A percentile compares a stretch with the other conserved stretches of the same genome.
Conservation (phyloP, 352 stramenopile species). For the Pythium phragmiticola region DNA sequence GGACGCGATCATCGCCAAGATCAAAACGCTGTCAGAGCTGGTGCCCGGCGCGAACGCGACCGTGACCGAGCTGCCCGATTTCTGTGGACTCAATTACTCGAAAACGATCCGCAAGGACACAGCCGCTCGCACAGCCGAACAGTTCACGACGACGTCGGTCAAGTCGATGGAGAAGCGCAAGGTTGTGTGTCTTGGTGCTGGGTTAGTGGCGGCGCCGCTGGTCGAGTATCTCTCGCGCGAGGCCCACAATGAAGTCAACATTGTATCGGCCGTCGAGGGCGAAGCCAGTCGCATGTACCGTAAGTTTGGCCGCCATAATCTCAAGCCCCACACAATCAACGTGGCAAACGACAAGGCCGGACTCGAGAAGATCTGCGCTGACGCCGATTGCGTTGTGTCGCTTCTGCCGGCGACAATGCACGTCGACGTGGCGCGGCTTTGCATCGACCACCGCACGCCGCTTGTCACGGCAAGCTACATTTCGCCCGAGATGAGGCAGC, state of each 20-base stretch:
- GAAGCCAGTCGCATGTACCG: constrained; percentile 69
- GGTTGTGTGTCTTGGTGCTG: constrained; percentile 86
- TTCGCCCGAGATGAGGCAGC: constrained; percentile 89
- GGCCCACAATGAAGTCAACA: constrained; percentile 60
- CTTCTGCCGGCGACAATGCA: constrained; percentile 95
- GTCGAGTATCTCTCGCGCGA: constrained; percentile 86
- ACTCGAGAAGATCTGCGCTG: constrained; percentile 65
- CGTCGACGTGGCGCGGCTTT: constrained; percentile 83
- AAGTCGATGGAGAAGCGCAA: constrained; percentile 69
- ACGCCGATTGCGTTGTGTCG: constrained; percentile 93
- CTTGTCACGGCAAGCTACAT: constrained; percentile 96
- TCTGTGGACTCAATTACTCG: constrained; percentile 75
- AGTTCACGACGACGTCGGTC: constrained; percentile 29
- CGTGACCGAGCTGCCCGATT: constrained; percentile 78
- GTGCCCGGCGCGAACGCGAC: constrained; percentile 85
- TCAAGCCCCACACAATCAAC: constrained; percentile 80
- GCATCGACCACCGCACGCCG: constrained; percentile 82
- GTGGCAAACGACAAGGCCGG: constrained; percentile 56
- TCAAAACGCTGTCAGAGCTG: constrained; percentile 78
- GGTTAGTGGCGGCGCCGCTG: constrained; percentile 79
- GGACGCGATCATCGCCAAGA: constrained; percentile 85
- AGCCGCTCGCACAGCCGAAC: constrained; percentile 29
- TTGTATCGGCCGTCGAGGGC: constrained; percentile 71
- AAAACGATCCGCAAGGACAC: constrained; percentile 72
- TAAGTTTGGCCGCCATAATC: constrained; percentile 64